Conservation (phyloP, 352 stramenopile species). For the Pythium chondricola region DNA sequence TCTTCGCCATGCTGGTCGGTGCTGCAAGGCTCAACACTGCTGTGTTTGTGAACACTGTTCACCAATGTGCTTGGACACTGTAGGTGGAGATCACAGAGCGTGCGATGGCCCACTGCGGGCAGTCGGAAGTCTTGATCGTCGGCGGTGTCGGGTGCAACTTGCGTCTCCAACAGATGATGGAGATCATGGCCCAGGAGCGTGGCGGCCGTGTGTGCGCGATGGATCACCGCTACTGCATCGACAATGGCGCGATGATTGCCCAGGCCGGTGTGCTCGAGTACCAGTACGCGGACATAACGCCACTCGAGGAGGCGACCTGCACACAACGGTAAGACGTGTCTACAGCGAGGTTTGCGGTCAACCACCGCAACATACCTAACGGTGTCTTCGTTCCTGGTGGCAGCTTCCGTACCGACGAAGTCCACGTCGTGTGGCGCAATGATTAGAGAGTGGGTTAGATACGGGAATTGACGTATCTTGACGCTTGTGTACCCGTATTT, state of each 20-base stretch:
- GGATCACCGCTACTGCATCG: conserved; percentile 99
- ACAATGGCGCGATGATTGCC: conserved; percentile 99
- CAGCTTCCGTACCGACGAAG: conserved; percentile 98
- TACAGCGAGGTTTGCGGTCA: too few species aligned
- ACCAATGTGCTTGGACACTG: too few species aligned
- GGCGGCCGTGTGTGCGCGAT: conserved; percentile 95
- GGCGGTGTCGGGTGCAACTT: conserved; percentile 97
- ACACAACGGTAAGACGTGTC: conserved; percentile 81
- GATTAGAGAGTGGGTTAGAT: conserved; percentile 41
- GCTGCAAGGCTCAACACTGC: neutral
- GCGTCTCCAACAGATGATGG: conserved; percentile 97
- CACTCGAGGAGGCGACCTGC: conserved; percentile 90
- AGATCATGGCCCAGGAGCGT: conserved; percentile 94
- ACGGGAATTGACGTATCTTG: too few species aligned
- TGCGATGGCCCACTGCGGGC: conserved; percentile 98
- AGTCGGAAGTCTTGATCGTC: conserved; percentile 97
- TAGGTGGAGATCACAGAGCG: conserved; percentile 99
- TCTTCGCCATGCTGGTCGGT: conserved; percentile 98
- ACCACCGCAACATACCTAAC: neutral
- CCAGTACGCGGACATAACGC: conserved; percentile 90
- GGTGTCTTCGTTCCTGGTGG: neutral
- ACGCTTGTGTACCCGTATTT: too few species aligned
- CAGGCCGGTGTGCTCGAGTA: conserved; percentile 98
- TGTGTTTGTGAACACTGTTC: neutral
- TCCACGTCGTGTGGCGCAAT: conserved; percentile 95